Conservation (phyloP, 805 yeast species). For the Komagataella populi region DNA sequence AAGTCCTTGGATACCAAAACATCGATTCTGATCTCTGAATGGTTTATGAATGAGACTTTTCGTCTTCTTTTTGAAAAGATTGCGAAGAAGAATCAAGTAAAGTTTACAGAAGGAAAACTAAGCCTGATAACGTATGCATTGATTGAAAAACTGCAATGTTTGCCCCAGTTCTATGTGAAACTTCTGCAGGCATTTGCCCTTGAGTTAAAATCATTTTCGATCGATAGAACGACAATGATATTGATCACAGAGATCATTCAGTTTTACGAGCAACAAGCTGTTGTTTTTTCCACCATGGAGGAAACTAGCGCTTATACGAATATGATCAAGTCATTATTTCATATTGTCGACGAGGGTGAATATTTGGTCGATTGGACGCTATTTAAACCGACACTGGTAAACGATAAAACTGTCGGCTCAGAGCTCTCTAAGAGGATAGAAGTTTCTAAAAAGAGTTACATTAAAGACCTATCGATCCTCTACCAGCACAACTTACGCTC, state of each 20-base stretch:
- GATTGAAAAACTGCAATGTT: neutral
- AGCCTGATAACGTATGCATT: neutral
- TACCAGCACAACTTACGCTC: neutral
- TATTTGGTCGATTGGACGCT: neutral
- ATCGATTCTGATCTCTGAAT: neutral
- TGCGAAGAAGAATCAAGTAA: neutral
- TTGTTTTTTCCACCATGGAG: neutral
- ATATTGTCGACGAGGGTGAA: neutral
- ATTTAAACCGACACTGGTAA: neutral
- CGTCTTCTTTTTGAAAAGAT: neutral
- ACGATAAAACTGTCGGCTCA: neutral
- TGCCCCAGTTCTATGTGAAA: neutral
- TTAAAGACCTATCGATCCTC: neutral
- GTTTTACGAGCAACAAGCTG: neutral
- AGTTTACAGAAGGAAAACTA: neutral
- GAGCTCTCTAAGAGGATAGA: neutral
- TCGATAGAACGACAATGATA: neutral
- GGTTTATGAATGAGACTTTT: neutral
- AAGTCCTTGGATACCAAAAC: neutral
- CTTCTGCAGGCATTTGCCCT: neutral
- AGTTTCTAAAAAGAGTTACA: neutral
- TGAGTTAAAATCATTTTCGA: neutral
- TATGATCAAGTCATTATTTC: neutral
- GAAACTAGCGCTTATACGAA: neutral
- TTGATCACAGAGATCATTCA: neutral